Evolutionary conservation across 23 red algal genomes (phyloP).

Genomic region (Cyanidioschyzon merolae): DNA sequence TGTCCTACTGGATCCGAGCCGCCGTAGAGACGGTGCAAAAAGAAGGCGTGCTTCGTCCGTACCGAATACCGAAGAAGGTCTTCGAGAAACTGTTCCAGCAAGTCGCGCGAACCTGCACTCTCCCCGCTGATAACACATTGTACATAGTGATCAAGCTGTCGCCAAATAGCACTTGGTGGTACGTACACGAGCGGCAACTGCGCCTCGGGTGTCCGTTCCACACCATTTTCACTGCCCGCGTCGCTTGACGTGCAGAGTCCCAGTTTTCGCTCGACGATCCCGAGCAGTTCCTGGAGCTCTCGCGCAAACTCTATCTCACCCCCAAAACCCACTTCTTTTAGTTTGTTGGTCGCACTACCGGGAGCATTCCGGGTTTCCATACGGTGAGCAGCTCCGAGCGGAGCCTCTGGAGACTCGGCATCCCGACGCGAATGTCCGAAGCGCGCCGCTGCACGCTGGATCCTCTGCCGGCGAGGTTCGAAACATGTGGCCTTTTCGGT

Average conservation of each 20-base stretch:
- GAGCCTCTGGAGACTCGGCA: too few species aligned
- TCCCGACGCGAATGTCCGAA: too few species aligned
- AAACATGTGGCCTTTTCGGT: too few species aligned
- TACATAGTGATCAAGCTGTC: background rate
- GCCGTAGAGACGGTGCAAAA: constrained; percentile 2
- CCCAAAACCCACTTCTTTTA: background rate
- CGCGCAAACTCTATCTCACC: background rate
- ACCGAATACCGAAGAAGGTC: constrained; percentile 1
- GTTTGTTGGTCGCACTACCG: too few species aligned
- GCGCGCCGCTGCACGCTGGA: too few species aligned
- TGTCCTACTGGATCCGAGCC: constrained; percentile 1
- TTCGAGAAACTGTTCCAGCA: background rate
- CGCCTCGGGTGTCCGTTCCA: background rate
- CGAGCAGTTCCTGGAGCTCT: background rate
- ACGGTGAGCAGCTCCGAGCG: too few species aligned
- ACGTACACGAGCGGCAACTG: background rate
- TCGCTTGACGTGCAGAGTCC: background rate
- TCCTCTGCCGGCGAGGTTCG: too few species aligned
- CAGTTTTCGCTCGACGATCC: background rate
- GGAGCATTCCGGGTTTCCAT: too few species aligned
- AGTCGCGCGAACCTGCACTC: background rate
- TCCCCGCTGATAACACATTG: background rate
- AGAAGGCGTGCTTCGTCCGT: background rate
- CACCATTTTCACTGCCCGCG: background rate
- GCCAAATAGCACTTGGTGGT: background rate